phyloP scores from a whole-genome alignment of 306 rosid species.

The Parietaria judaica region DNA sequence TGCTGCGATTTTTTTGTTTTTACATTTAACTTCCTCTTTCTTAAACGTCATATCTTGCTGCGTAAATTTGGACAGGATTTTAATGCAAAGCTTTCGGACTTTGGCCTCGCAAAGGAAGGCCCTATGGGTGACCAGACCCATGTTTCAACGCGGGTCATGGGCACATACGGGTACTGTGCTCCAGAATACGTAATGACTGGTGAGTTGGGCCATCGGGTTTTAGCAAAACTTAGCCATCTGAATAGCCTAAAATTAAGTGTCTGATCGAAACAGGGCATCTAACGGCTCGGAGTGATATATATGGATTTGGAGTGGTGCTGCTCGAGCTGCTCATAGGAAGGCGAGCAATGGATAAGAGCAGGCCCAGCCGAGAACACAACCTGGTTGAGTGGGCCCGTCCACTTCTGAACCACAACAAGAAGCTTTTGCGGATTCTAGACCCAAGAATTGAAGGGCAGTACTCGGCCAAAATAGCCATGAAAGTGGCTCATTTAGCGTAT shows the following conservation, averaged over 20 bases:
- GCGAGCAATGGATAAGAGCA: constrained; percentile 83
- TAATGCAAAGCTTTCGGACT: constrained; percentile 87
- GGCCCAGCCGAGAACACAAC: constrained; percentile 88
- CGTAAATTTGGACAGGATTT: constrained; percentile 50
- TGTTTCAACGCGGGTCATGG: constrained; percentile 95
- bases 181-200: constrained; percentile 97
- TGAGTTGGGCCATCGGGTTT: constrained; percentile 27
- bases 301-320: constrained; percentile 88
- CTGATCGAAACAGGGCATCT: constrained; percentile 64
- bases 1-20: too few species aligned
- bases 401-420: constrained; percentile 67
- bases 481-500: constrained; percentile 66
- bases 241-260: constrained; percentile 16
- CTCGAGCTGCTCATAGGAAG: constrained; percentile 89
- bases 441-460: constrained; percentile 85
- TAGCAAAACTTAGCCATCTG: neutral
- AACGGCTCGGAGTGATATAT: constrained; percentile 88
- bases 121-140: constrained; percentile 98
- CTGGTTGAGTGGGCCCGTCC: constrained; percentile 96
- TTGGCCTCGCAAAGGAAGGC: constrained; percentile 96
- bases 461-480: constrained; percentile 47
- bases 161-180: constrained; percentile 92
- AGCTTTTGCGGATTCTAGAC: constrained; percentile 61
- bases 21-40: too few species aligned
- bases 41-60: too few species aligned